phyloP scores from a whole-genome alignment of 768 basidiomycete genomes.

The Mycena indigotica region DNA sequence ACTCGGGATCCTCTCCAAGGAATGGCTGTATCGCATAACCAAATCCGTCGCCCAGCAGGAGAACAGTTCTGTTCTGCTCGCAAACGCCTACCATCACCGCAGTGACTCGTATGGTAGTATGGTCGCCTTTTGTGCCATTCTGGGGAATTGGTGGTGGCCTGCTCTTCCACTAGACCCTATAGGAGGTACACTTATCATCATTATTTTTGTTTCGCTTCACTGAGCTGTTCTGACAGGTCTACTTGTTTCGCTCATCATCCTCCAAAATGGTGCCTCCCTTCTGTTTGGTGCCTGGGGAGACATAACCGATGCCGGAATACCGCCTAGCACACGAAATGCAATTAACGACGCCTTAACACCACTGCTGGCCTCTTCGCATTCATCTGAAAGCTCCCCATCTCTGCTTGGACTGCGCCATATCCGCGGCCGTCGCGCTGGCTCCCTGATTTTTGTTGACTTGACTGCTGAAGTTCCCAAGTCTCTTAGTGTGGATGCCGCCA shows the following conservation, averaged over 20 bases:
- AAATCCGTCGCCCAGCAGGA: conserved; percentile 90
- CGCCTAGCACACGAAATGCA: conserved; percentile 50
- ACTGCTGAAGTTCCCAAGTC: conserved; percentile 65
- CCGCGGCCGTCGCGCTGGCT: conserved; percentile 77
- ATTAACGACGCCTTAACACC: conserved; percentile 62
- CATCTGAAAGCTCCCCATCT: conserved; percentile 24
- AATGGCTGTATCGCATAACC: conserved; percentile 90
- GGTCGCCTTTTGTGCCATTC: conserved; percentile 89
- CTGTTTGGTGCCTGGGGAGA: conserved; percentile 74
- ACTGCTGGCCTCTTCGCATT: conserved; percentile 41
- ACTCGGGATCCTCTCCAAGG: conserved; percentile 77
- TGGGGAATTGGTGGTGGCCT: conserved; percentile 87
- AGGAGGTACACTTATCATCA: conserved; percentile 61
- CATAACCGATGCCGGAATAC: conserved; percentile 81
- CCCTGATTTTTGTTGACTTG: conserved; percentile 82
- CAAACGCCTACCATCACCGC: conserved; percentile 98
- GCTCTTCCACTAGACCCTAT: conserved; percentile 89
- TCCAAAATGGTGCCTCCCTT: conserved; percentile 73
- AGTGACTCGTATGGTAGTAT: conserved; percentile 93
- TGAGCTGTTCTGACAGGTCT: conserved; percentile 52
- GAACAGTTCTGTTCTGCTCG: conserved; percentile 80
- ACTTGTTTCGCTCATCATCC: conserved; percentile 86
- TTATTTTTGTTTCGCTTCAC: conserved; percentile 6
- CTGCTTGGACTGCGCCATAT: conserved; percentile 55
- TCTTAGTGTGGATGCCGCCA: conserved; percentile 60